Percentiles rank a stretch among this genome's conserved stretches.
phyloP scores from a whole-genome alignment of 306 rosid species.

The Cicer pinnatifidum region DNA sequence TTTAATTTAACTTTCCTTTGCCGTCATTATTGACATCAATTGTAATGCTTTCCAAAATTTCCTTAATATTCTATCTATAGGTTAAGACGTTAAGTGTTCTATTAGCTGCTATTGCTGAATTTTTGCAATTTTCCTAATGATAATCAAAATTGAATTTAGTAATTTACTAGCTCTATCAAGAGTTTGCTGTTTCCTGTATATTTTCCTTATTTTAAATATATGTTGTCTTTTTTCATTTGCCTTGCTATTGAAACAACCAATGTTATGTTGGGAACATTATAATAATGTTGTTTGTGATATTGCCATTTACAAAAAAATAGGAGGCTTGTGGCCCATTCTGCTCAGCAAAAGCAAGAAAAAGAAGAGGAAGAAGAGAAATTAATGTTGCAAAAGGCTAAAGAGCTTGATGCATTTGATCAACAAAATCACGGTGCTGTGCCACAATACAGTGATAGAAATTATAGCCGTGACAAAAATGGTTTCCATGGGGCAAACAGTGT shows the following conservation, averaged over 20 bases:
- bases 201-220: slow-evolving; percentile 9
- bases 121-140: not conserved
- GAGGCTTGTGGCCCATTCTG: slow-evolving; percentile 79
- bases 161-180: not conserved
- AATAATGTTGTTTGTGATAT: slow-evolving; percentile 18
- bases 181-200: not conserved
- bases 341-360: slow-evolving; percentile 87
- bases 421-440: slow-evolving; percentile 98
- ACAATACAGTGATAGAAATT: slow-evolving; percentile 76
- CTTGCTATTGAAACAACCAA: not conserved
- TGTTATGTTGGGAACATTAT: slow-evolving; percentile 7
- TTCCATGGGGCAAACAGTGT: slow-evolving; percentile 99
- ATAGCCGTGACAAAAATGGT: slow-evolving; percentile 72
- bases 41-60: not conserved
- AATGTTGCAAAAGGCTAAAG: slow-evolving; percentile 80
- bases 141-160: not conserved
- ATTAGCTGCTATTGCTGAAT: not conserved
- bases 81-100: not conserved
- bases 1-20: slow-evolving; percentile 13
- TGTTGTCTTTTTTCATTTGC: slow-evolving; percentile 7
- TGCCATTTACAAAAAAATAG: slow-evolving; percentile 50
- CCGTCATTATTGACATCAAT: not conserved
- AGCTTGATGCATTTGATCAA: slow-evolving; percentile 94
- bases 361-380: slow-evolving; percentile 83
- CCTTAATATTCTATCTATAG: not conserved